phyloP scores from a whole-genome alignment of 352 stramenopile species.

The Globisporangium mamillatum region DNA sequence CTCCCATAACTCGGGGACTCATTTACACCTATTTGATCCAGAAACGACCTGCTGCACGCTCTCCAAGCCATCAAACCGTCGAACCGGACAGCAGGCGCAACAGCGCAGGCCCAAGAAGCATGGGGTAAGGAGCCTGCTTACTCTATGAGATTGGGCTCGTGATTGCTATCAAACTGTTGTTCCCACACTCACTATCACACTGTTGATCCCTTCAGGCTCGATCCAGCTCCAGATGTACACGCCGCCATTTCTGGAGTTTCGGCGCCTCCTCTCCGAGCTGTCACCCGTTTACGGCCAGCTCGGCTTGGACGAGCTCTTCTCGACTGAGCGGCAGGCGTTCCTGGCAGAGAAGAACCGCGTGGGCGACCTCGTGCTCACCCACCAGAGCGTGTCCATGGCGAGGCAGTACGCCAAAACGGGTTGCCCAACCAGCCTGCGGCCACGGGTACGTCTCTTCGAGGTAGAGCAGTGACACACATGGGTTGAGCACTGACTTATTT shows the following conservation, averaged over 20 bases:
- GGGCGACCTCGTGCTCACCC: constrained; percentile 55
- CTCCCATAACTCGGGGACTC: not conserved
- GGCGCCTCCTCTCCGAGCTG: constrained; percentile 49
- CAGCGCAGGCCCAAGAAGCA: constrained; percentile 12
- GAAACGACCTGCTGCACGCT: constrained; percentile 58
- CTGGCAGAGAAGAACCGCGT: constrained; percentile 62
- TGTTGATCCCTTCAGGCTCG: constrained; percentile 29
- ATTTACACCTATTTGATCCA: constrained; percentile 16
- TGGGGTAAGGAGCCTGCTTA: constrained; percentile 26
- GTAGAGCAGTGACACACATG: too few species aligned
- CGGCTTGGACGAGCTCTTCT: constrained; percentile 65
- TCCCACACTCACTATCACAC: not conserved
- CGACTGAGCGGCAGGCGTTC: constrained; percentile 47
- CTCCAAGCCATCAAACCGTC: constrained; percentile 57
- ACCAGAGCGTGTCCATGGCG: constrained; percentile 69
- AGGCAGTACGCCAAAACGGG: constrained; percentile 77
- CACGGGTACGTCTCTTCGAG: constrained; percentile 26
- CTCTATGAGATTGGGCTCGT: not conserved
- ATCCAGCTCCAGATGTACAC: constrained; percentile 59
- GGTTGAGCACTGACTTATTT: not conserved
- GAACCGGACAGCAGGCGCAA: constrained; percentile 32
- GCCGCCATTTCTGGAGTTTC: constrained; percentile 38
- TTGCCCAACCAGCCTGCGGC: constrained; percentile 52
- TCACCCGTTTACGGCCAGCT: constrained; percentile 50
- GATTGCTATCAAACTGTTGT: not conserved